Conservation (phyloP, 139 green algal species). For the Coelastrella sp. region DNA sequence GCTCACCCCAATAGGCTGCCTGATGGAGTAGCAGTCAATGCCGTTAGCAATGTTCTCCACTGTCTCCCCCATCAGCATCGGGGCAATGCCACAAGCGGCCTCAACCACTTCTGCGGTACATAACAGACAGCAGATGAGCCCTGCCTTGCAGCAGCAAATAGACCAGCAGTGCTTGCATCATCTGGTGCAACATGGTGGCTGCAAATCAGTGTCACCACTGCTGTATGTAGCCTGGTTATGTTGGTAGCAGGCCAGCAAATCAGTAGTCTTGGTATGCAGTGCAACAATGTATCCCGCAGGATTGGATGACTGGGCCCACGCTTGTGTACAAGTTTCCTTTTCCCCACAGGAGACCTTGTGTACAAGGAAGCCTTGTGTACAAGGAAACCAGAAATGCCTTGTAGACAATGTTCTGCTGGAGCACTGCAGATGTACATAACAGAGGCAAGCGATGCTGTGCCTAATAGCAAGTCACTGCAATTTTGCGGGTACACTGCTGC, state of each 20-base stretch:
- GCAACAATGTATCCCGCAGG: too few species aligned
- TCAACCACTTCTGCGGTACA: slow-evolving; percentile 93
- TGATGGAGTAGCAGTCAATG: slow-evolving; percentile 95
- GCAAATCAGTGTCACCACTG: background rate
- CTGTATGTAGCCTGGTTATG: background rate
- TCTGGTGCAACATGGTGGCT: background rate
- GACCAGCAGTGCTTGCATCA: background rate
- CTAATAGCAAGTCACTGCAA: background rate
- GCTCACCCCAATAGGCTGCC: slow-evolving; percentile 92
- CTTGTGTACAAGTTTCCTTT: too few species aligned
- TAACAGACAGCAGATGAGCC: background rate
- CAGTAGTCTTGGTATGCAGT: too few species aligned
- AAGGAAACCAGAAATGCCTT: background rate
- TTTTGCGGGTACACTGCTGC: background rate
- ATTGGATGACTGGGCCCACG: too few species aligned
- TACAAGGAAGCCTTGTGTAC: too few species aligned
- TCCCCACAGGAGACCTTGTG: too few species aligned
- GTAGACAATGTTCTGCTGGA: background rate
- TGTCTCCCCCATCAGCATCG: slow-evolving; percentile 83
- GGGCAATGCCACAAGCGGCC: slow-evolving; percentile 82
- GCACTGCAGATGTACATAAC: background rate
- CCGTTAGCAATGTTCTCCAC: slow-evolving; percentile 91
- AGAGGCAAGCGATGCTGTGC: background rate
- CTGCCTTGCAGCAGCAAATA: slow-evolving; percentile 1
- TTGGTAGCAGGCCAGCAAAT: too few species aligned